These are phyloP conservation scores for Trametes coccinea DNA, from an alignment of 768 basidiomycete genomes.

Conservation along the genomic window DNA sequence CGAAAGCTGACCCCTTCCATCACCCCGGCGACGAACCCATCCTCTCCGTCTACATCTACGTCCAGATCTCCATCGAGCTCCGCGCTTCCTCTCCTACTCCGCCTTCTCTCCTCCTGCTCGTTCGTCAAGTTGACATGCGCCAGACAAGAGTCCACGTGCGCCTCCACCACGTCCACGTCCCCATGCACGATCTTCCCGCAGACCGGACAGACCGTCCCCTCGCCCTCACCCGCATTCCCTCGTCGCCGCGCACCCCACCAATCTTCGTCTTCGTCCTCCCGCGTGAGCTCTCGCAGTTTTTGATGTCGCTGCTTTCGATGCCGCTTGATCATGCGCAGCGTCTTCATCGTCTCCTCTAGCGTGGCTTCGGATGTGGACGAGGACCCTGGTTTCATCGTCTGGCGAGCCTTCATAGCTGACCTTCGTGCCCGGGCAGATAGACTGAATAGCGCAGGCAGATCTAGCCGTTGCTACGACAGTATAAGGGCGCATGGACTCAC, in stretches of 20 bases:
- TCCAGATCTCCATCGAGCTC: slow-evolving; percentile 39
- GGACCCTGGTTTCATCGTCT: slow-evolving; percentile 26
- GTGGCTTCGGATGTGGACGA: slow-evolving; percentile 27
- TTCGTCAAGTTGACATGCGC: slow-evolving; percentile 52
- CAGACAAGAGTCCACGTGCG: slow-evolving; percentile 81
- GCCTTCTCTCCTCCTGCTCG: slow-evolving; percentile 38
- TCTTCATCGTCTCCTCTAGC: slow-evolving; percentile 44
- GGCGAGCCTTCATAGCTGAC: slow-evolving; percentile 47
- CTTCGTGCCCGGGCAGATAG: slow-evolving; percentile 39
- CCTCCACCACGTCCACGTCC: slow-evolving; percentile 72
- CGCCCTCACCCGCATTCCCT: slow-evolving; percentile 32
- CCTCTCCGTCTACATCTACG: slow-evolving; percentile 44
- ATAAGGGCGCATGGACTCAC: slow-evolving; percentile 37
- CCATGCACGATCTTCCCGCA: slow-evolving; percentile 59
- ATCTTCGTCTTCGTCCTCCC: slow-evolving; percentile 54
- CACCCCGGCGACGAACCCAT: slow-evolving; percentile 20
- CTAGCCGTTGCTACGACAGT: not conserved
- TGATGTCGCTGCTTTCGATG: slow-evolving; percentile 67
- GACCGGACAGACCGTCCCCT: slow-evolving; percentile 66
- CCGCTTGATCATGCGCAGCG: slow-evolving; percentile 62
- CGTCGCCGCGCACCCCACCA: slow-evolving; percentile 22
- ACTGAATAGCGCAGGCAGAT: slow-evolving; percentile 18
- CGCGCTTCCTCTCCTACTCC: slow-evolving; percentile 31
- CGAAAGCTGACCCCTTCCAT: slow-evolving; percentile 38
- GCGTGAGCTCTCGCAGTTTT: slow-evolving; percentile 66